Evolutionary conservation across 768 basidiomycete species (phyloP), one percentile per base, ranked within the genome.

Genomic region (Gyrodon lividus): DNA sequence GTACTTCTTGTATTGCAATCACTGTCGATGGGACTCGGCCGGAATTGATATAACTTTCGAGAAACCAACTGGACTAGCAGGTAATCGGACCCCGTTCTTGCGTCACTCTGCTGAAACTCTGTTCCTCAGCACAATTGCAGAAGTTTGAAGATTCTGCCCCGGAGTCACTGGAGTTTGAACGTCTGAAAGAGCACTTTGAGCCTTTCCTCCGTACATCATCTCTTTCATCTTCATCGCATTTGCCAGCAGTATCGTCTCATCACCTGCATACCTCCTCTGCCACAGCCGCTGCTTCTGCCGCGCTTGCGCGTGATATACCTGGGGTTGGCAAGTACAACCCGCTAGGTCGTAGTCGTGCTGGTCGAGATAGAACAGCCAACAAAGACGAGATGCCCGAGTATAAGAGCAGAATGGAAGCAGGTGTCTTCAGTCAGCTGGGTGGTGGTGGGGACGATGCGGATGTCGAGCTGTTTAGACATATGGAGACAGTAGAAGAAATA

Each of bases 131-230:
- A 17, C 96, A 98, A 67, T 73, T 98, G 23, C 94, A 97, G 66
- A 92, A 88, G 70, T 81, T 79, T 51, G 89, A 96, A 76, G 91
- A 95, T 61, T 86, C 86, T 20, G 86, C 87, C 0, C 84, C 88
- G 9, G 92, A 91, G 51, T 81, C 83, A 10, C 72, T 93, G 56
- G 95, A 97, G 70, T 94, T 97, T 64, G 97, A 99, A 59, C 82
- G 87, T 54, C 70, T 99, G 61, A 96, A 96, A 72, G 93, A 97
- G 62, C 95, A 98, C 70, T 94, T 98, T 74, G 97, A 98, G 67
- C 89, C 92, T 49, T 89, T 92, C 75, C 74, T 99, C 70, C 86
- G 92, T 72, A 82, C 87, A 77, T 84, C 89, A 55, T 81, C 86
- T 53, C 75, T 82, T 70, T 84, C 87, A 64, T 78, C 86, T 70